Conservation (phyloP, 2,329 filamentous ascomycete genomes). For the Coniochaeta ligniaria region DNA sequence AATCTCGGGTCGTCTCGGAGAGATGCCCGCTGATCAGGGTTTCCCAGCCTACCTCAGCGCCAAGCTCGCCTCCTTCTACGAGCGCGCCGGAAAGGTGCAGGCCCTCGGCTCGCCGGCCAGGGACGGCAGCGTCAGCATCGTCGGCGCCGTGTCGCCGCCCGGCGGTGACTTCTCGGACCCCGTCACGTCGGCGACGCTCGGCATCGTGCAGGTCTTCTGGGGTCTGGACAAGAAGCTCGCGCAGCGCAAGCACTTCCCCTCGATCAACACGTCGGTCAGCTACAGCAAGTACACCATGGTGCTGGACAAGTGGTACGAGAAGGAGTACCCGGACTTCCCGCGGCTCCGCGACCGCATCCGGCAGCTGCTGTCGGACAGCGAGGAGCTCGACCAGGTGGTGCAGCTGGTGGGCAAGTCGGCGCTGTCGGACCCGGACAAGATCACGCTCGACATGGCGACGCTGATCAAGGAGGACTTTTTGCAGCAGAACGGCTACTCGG, state of each 20-base stretch:
- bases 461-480: slow-evolving; percentile 97
- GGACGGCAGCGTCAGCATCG: slow-evolving; percentile 90
- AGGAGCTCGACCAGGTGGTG: slow-evolving; percentile 97
- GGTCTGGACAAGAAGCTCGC: slow-evolving; percentile 99
- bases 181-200: slow-evolving; percentile 85
- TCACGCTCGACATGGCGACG: slow-evolving; percentile 85
- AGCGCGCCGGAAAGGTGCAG: slow-evolving; percentile 84
- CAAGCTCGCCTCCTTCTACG: slow-evolving; percentile 98
- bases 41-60: slow-evolving; percentile 96
- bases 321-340: slow-evolving; percentile 90
- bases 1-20: slow-evolving; percentile 94
- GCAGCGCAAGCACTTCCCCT: slow-evolving; percentile 98
- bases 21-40: slow-evolving; percentile 99
- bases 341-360: slow-evolving; percentile 87
- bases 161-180: slow-evolving; percentile 99
- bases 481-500: slow-evolving; percentile 98
- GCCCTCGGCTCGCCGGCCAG: slow-evolving; percentile 84
- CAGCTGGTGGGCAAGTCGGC: slow-evolving; percentile 97
- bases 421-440: slow-evolving; percentile 94
- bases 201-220: slow-evolving; percentile 99
- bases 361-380: slow-evolving; percentile 87
- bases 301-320: slow-evolving; percentile 90
- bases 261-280: slow-evolving; percentile 88
- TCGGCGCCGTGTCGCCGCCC: slow-evolving; percentile 92
- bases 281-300: slow-evolving; percentile 94